Conservation (phyloP, 352 stramenopile species). For the Phytophthora citrophthora region DNA sequence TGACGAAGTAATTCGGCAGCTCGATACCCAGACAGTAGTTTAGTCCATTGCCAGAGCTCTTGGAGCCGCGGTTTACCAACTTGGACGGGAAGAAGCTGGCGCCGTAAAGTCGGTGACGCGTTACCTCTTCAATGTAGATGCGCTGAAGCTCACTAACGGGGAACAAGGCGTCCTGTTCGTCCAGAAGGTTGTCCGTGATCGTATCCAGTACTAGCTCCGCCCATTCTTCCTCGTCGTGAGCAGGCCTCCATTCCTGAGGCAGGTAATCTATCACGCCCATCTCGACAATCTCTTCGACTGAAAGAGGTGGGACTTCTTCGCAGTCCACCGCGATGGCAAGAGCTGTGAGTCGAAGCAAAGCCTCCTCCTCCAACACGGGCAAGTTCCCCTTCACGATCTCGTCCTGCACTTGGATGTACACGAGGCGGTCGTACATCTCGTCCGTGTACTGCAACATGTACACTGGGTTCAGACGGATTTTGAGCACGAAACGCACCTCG, state of each 20-base stretch:
- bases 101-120: slow-evolving; percentile 86
- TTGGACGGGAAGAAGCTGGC: slow-evolving; percentile 89
- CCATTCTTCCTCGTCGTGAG: slow-evolving; percentile 84
- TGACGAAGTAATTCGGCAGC: slow-evolving; percentile 85
- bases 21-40: slow-evolving; percentile 56
- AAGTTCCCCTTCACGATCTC: slow-evolving; percentile 92
- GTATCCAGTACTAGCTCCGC: slow-evolving; percentile 72
- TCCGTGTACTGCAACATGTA: slow-evolving; percentile 87
- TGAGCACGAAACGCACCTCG: slow-evolving; percentile 93
- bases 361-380: slow-evolving; percentile 77
- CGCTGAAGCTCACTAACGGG: slow-evolving; percentile 67
- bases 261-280: slow-evolving; percentile 89
- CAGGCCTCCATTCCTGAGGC: slow-evolving; percentile 72
- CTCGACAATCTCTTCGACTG: slow-evolving; percentile 66
- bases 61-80: slow-evolving; percentile 47
- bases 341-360: slow-evolving; percentile 77
- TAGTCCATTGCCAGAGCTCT: slow-evolving; percentile 31
- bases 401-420: slow-evolving; percentile 93
- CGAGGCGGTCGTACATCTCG: slow-evolving; percentile 81
- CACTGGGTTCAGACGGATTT: slow-evolving; percentile 90
- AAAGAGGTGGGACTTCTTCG: slow-evolving; percentile 58
- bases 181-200: slow-evolving; percentile 58
- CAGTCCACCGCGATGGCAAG: slow-evolving; percentile 86
- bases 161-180: slow-evolving; percentile 46
- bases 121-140: slow-evolving; percentile 87